Percentiles rank a stretch among this genome's conserved stretches.
These are phyloP conservation scores for Leptographium procerum DNA, from an alignment of 2,329 filamentous ascomycete genomes.

Conservation along the genomic window DNA sequence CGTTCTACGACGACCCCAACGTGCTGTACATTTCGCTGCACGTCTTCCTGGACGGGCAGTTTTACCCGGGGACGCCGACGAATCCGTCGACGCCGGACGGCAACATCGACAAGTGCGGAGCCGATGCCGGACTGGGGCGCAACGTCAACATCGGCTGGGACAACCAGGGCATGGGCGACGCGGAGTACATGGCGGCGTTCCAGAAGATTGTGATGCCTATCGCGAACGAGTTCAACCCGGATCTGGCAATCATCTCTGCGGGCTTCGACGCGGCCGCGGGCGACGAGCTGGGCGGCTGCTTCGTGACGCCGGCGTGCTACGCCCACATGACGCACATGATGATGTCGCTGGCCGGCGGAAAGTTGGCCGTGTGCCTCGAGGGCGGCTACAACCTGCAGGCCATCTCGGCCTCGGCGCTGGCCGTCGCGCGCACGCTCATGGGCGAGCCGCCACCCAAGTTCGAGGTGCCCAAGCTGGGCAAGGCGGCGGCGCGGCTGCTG, in stretches of 20 bases:
- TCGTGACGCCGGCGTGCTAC: conserved; percentile 83
- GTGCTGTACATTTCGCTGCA: conserved; percentile 93
- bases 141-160: conserved; percentile 60
- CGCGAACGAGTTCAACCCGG: conserved; percentile 82
- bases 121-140: conserved; percentile 42
- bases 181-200: conserved; percentile 93
- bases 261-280: conserved; percentile 94
- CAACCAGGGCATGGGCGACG: conserved; percentile 77
- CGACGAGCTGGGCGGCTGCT: conserved; percentile 85
- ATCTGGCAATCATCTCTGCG: conserved; percentile 88
- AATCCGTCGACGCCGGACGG: conserved; percentile 48
- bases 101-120: conserved; percentile 47
- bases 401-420: conserved; percentile 84
- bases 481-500: conserved; percentile 43
- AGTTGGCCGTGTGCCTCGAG: conserved; percentile 84
- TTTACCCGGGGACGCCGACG: conserved; percentile 65
- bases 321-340: conserved; percentile 99
- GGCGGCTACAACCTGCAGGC: conserved; percentile 91
- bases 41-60: conserved; percentile 70
- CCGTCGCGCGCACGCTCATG: conserved; percentile 88
- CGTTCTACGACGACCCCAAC: conserved; percentile 90
- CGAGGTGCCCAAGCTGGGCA: conserved; percentile 43
- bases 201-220: conserved; percentile 96
- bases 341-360: conserved; percentile 85
- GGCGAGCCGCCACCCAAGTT: conserved; percentile 71